Conservation (phyloP, 768 basidiomycete genomes). For the Clavulina sp. region DNA sequence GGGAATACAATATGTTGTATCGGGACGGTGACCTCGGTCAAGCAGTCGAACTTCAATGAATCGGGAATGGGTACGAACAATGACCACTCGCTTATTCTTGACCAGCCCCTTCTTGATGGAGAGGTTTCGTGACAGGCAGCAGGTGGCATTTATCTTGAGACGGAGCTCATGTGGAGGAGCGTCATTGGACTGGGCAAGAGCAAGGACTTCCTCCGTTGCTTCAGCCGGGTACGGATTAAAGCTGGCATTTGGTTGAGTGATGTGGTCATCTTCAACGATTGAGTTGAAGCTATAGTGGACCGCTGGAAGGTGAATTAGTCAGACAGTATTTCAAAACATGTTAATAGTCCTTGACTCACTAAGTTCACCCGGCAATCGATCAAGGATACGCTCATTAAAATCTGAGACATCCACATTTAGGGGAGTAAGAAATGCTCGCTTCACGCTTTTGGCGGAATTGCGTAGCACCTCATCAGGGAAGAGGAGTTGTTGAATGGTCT, state of each 20-base stretch:
- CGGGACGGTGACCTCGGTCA: conserved; percentile 4
- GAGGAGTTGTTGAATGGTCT: conserved; percentile 17
- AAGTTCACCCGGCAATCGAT: conserved; percentile 14
- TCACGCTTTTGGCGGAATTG: conserved; percentile 16
- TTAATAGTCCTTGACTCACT: conserved; percentile 13
- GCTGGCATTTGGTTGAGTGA: too few relatives aligned
- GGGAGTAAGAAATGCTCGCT: conserved; percentile 23
- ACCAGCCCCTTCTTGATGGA: conserved; percentile 4
- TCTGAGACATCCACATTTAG: conserved; percentile 22
- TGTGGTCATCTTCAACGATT: background rate
- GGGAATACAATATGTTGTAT: conserved; percentile 1
- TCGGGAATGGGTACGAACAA: background rate
- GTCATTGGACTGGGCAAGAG: background rate
- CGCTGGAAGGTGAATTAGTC: background rate
- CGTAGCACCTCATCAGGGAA: conserved; percentile 16
- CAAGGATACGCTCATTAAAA: conserved; percentile 21
- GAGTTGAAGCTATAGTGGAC: background rate
- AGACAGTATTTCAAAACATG: background rate
- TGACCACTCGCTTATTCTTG: conserved; percentile 6
- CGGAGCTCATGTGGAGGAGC: conserved; percentile 2
- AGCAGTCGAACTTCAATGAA: background rate
- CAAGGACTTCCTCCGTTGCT: too few relatives aligned
- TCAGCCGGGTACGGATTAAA: too few relatives aligned
- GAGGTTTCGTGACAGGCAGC: conserved; percentile 6
- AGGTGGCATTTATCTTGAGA: conserved; percentile 2